These are phyloP conservation scores for Panellus pusillus DNA, from an alignment of 768 basidiomycete genomes.

Conservation along the genomic window DNA sequence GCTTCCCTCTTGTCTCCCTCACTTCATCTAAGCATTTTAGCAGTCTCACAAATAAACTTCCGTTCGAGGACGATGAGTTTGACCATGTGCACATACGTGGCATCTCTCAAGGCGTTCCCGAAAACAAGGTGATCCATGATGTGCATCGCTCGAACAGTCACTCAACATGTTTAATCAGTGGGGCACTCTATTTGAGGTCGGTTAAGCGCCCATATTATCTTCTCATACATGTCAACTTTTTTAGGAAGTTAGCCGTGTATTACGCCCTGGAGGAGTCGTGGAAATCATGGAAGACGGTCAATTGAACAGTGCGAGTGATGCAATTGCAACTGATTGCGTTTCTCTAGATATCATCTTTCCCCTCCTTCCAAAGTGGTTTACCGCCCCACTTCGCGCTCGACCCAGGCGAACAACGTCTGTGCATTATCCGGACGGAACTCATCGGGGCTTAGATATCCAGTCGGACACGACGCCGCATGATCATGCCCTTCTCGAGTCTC, in stretches of 20 bases:
- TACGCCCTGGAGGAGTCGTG: slow-evolving; percentile 67
- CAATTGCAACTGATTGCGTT: neutral
- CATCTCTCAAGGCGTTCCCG: slow-evolving; percentile 68
- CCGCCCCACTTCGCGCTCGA: slow-evolving; percentile 60
- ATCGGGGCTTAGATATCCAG: slow-evolving; percentile 34
- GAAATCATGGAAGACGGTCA: slow-evolving; percentile 76
- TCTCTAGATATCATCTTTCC: slow-evolving; percentile 71
- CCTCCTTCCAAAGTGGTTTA: slow-evolving; percentile 76
- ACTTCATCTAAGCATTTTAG: neutral
- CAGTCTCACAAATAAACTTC: slow-evolving; percentile 73
- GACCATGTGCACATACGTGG: slow-evolving; percentile 75
- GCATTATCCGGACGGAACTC: slow-evolving; percentile 50
- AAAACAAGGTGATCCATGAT: slow-evolving; percentile 56
- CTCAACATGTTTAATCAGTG: slow-evolving; percentile 44
- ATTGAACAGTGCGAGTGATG: slow-evolving; percentile 12
- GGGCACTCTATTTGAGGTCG: slow-evolving; percentile 66
- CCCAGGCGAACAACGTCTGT: slow-evolving; percentile 48
- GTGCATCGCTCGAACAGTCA: slow-evolving; percentile 6
- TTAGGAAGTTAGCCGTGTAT: slow-evolving; percentile 72
- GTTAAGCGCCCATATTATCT: slow-evolving; percentile 7
- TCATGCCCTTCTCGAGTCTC: slow-evolving; percentile 67
- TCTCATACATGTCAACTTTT: neutral
- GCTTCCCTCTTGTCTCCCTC: slow-evolving; percentile 18
- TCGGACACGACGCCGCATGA: slow-evolving; percentile 50
- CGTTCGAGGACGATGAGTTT: slow-evolving; percentile 82